Base-by-base conservation (phyloP, 2,329 filamentous ascomycete species). In the Fusarium sp. region DNA sequence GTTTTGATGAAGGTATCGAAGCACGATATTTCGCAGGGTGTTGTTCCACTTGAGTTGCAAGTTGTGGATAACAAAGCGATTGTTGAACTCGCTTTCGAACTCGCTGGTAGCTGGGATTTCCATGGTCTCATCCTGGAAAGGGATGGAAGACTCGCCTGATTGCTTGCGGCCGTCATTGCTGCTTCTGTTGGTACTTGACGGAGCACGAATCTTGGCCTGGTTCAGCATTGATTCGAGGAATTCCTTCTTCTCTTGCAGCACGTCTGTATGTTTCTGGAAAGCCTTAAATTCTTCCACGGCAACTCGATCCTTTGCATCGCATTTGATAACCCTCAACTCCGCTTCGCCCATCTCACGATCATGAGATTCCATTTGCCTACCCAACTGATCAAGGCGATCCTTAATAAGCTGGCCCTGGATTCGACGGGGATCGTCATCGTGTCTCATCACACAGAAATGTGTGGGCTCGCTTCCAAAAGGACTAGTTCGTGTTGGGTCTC, bases 1-100 rank as follows among this genome's bases (percentile, higher is more conserved):
- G 78, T 97, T 96, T 85, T 99, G 96, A 80, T 99, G 96, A 72
- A 96, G 97, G 81, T 99, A 99, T 31, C 96, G 94, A 45, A 99
- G 89, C 56, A 99, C 96, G 78, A 98, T 98, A 80, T 99, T 98
- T 67, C 96, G 91, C 42, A 99, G 84, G 17, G 95, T 90, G 78
- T 99, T 99, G 84, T 98, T 98, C 96, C 96, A 99, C 82, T 99
- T 99, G 65, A 99, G 86, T 79, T 99, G 96, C 80, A 97, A 90
- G 78, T 99, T 99, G 85, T 99, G 96, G 59, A 99, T 93, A 77
- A 98, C 96, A 85, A 99, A 99, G 5, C 96, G 93, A 80, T 99
- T 99, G 81, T 97, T 96, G 86, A 98, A 99, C 80, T 98, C 95
- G 81, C 93, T 98, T 55, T 94, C 92, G 75, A 96, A 96, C 74